phyloP scores from a whole-genome alignment of 2,329 filamentous ascomycete species.

The Huntiella moniliformis region DNA sequence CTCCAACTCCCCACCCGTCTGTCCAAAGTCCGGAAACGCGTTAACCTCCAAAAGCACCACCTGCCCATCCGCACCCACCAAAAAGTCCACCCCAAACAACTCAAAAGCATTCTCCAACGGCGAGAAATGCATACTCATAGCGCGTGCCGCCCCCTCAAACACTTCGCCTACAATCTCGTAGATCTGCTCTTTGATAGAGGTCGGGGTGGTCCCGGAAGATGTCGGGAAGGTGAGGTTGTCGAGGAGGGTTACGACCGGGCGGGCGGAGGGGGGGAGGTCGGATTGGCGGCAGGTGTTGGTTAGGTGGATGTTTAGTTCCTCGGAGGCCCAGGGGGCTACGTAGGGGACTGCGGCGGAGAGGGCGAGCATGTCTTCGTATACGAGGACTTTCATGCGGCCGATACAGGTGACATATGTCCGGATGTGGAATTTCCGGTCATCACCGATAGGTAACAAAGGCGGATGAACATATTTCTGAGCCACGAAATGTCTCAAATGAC shows the following conservation, averaged over 20 bases:
- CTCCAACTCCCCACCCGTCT: slow-evolving; percentile 61
- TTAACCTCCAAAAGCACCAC: slow-evolving; percentile 82
- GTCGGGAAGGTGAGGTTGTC: slow-evolving; percentile 37
- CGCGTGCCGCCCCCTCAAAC: slow-evolving; percentile 71
- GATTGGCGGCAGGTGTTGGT: slow-evolving; percentile 91
- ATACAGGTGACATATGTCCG: slow-evolving; percentile 73
- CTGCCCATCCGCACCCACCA: slow-evolving; percentile 47
- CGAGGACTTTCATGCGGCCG: slow-evolving; percentile 62
- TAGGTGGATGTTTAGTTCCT: slow-evolving; percentile 52
- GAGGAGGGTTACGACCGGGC: slow-evolving; percentile 52
- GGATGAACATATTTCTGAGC: slow-evolving; percentile 88
- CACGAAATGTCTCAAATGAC: slow-evolving; percentile 87
- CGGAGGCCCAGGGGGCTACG: slow-evolving; percentile 35
- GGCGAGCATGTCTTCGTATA: slow-evolving; percentile 81
- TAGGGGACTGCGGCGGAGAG: slow-evolving; percentile 72
- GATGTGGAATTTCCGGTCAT: slow-evolving; percentile 78
- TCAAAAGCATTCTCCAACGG: slow-evolving; percentile 78
- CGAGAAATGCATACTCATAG: slow-evolving; percentile 83
- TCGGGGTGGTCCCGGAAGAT: slow-evolving; percentile 29
- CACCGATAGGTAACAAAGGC: slow-evolving; percentile 53
- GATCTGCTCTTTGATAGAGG: slow-evolving; percentile 53
- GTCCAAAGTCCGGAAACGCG: slow-evolving; percentile 87
- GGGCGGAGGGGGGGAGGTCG: slow-evolving; percentile 23
- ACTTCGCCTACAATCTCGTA: slow-evolving; percentile 52
- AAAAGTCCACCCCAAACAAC: slow-evolving; percentile 76